phyloP scores from a whole-genome alignment of 805 yeast species.

The Myxozyma neglecta region DNA sequence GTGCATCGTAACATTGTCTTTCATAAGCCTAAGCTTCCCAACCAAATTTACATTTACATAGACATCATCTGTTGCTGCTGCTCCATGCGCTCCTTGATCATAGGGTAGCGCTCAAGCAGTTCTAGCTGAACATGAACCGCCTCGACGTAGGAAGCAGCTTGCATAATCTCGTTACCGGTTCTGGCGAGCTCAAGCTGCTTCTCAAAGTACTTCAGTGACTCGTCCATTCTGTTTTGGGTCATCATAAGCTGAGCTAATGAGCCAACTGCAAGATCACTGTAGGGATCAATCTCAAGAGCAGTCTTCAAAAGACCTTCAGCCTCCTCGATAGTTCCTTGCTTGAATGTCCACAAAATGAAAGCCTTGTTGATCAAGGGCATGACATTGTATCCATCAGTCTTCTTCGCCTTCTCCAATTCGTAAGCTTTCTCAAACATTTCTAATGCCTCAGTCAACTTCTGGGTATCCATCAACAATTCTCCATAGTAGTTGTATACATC shows the following conservation, averaged over 20 bases:
- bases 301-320: constrained; percentile 66
- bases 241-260: constrained; percentile 89
- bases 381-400: constrained; percentile 72
- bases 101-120: constrained; percentile 43
- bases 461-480: constrained; percentile 83
- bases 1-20: not conserved
- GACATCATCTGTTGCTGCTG: constrained; percentile 8
- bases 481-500: constrained; percentile 95
- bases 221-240: constrained; percentile 77
- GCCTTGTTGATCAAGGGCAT: constrained; percentile 90
- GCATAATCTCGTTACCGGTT: constrained; percentile 45
- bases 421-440: constrained; percentile 85
- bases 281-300: constrained; percentile 83
- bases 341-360: constrained; percentile 47
- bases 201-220: constrained; percentile 79
- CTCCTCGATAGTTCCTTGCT: constrained; percentile 48
- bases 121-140: constrained; percentile 49
- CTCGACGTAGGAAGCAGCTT: constrained; percentile 13
- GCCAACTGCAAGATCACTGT: constrained; percentile 82
- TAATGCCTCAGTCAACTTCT: constrained; percentile 68
- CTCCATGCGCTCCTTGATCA: constrained; percentile 30
- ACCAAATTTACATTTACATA: not conserved
- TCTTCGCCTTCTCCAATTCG: constrained; percentile 57
- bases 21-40: not conserved
- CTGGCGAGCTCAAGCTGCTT: constrained; percentile 81